A percentile compares a stretch with the other conserved stretches of the same genome.
phyloP scores from a whole-genome alignment of 306 rosid genomes.

The Cucurbita argyrosperma region DNA sequence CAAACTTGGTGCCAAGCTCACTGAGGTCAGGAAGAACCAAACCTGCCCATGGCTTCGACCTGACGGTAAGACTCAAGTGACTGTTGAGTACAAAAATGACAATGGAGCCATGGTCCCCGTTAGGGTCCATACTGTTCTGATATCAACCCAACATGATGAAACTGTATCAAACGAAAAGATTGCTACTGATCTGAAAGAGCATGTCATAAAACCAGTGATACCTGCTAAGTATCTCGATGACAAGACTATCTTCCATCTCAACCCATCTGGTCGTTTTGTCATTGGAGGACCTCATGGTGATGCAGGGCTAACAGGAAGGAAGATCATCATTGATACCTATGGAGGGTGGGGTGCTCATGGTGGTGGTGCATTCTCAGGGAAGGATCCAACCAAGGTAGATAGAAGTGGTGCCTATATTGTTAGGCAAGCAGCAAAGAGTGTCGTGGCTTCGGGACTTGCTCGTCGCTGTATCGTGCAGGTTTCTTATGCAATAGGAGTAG shows the following conservation, averaged over 20 bases:
- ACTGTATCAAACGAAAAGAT: conserved; percentile 12
- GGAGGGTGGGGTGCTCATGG: conserved; percentile 23
- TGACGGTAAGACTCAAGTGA: conserved; percentile 14
- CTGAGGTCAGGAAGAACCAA: conserved; percentile 15
- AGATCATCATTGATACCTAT: conserved; percentile 14
- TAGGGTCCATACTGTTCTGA: conserved; percentile 14
- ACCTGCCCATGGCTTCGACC: conserved; percentile 19
- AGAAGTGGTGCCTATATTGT: conserved; percentile 15
- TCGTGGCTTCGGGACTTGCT: conserved; percentile 13
- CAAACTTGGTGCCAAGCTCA: conserved; percentile 17
- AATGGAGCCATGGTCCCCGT: conserved; percentile 12
- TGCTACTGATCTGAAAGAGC: conserved; percentile 12
- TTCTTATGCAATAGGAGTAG: conserved; percentile 17
- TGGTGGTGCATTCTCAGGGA: conserved; percentile 14
- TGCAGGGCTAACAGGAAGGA: conserved; percentile 13
- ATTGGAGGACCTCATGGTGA: conserved; percentile 18
- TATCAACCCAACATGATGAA: conserved; percentile 15
- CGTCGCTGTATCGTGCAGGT: conserved; percentile 15
- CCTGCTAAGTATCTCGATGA: conserved; percentile 9
- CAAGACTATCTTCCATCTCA: conserved; percentile 17
- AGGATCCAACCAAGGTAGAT: conserved; percentile 15
- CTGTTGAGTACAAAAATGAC: conserved; percentile 8
- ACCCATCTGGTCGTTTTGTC: conserved; percentile 17
- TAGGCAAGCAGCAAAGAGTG: conserved; percentile 13
- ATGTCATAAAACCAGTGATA: conserved; percentile 13